A percentile compares a stretch with the other conserved stretches of the same genome.
These are phyloP conservation scores for Graphium sp. DNA, from an alignment of 2,329 filamentous ascomycete genomes.

Conservation along the genomic window DNA sequence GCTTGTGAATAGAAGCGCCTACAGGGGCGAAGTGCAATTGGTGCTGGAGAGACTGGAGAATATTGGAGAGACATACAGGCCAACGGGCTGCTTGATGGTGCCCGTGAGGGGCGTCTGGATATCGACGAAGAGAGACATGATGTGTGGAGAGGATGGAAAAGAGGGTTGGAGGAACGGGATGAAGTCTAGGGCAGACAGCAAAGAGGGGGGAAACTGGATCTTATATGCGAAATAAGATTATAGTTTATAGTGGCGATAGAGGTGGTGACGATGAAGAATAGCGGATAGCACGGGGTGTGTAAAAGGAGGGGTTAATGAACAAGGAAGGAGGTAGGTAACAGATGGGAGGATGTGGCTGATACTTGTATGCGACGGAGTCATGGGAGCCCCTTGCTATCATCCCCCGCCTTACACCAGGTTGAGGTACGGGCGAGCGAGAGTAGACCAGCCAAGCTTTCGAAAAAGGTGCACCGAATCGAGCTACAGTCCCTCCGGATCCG, in stretches of 20 bases:
- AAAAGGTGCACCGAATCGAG: too few relatives aligned
- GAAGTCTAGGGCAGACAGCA: too few relatives aligned
- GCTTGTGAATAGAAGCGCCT: background rate
- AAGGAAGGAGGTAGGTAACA: background rate
- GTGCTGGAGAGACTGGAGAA: background rate
- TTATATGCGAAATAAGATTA: too few relatives aligned
- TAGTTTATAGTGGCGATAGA: background rate
- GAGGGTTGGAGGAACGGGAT: too few relatives aligned
- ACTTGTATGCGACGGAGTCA: background rate
- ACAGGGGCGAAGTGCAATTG: background rate
- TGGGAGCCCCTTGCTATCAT: too few relatives aligned
- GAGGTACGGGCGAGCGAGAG: too few relatives aligned
- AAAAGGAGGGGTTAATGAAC: background rate
- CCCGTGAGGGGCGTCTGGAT: slow-evolving; percentile 54
- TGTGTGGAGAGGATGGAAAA: background rate
- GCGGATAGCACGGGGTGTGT: slow-evolving; percentile 1
- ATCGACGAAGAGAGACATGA: slow-evolving; percentile 34
- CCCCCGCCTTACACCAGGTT: too few relatives aligned
- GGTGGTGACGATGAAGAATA: slow-evolving; percentile 4
- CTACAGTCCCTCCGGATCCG: too few relatives aligned
- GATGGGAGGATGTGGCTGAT: background rate
- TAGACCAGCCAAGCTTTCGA: too few relatives aligned
- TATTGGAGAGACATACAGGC: slow-evolving; percentile 29
- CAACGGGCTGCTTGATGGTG: slow-evolving; percentile 39
- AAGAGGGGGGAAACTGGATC: too few relatives aligned